Percentiles rank a stretch among this genome's conserved stretches.
phyloP scores from a whole-genome alignment of 176 grass and related monocot species.

The Eragrostis curvula region DNA sequence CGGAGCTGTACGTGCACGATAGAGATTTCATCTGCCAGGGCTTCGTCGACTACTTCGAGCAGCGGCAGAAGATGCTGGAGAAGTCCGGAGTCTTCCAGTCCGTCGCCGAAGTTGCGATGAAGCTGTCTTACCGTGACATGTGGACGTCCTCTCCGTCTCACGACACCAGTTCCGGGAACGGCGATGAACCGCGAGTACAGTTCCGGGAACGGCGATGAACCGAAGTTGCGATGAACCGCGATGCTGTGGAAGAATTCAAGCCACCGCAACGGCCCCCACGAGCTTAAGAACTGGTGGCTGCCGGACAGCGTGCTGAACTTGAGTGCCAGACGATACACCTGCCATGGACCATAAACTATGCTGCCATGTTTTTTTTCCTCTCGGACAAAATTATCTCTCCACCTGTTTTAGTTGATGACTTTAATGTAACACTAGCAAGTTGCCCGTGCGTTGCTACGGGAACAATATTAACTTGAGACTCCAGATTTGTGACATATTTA shows the following conservation, averaged over 20 bases:
- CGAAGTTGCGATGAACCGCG: not conserved
- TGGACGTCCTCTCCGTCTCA: not conserved
- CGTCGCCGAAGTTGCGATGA: not conserved
- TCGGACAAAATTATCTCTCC: too few species aligned
- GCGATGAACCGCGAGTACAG: too few species aligned
- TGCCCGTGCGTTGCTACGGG: too few species aligned
- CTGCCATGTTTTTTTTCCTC: not conserved
- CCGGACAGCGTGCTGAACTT: not conserved
- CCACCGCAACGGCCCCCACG: not conserved
- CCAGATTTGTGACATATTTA: too few species aligned
- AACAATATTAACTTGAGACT: too few species aligned
- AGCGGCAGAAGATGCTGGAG: not conserved
- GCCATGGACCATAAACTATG: not conserved
- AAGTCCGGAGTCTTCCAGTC: slow-evolving; percentile 1
- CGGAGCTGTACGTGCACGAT: slow-evolving; percentile 33
- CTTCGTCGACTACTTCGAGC: slow-evolving; percentile 47
- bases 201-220: not conserved
- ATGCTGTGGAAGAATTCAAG: slow-evolving; percentile 24
- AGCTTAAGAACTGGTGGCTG: slow-evolving; percentile 17
- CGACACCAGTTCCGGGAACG: not conserved
- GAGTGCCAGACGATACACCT: not conserved
- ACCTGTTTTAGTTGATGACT: too few species aligned
- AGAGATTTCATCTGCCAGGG: not conserved
- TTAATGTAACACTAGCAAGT: too few species aligned
- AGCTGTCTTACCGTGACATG: not conserved